These are phyloP conservation scores for Malassezia slooffiae DNA, from an alignment of 1,284 basidiomycete species.

Conservation along the genomic window DNA sequence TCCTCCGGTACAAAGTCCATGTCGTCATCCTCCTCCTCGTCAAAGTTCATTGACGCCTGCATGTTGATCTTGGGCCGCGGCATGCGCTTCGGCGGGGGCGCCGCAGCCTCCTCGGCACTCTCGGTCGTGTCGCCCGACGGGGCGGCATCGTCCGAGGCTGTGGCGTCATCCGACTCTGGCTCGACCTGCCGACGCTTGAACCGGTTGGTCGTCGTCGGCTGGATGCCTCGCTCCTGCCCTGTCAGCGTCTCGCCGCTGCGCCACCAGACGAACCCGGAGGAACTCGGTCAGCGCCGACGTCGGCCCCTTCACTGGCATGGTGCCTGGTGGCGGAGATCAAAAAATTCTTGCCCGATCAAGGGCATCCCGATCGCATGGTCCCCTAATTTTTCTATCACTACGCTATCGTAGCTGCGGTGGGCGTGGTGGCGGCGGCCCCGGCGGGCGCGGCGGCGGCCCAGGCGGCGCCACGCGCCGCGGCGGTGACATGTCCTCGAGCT, in stretches of 20 bases:
- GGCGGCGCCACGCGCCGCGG: no score
- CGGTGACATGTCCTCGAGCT: no score
- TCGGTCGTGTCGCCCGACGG: no score
- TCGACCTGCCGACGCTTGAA: slow-evolving; percentile 35
- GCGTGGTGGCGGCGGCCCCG: slow-evolving; percentile 5
- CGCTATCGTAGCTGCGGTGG: slow-evolving; percentile 7
- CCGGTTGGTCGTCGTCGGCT: slow-evolving; percentile 21
- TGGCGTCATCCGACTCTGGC: slow-evolving; percentile 3
- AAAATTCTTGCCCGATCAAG: no score
- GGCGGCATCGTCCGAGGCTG: no score
- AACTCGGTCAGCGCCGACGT: slow-evolving; percentile 85
- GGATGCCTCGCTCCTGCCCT: slow-evolving; percentile 5
- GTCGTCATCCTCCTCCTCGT: slow-evolving; percentile 58
- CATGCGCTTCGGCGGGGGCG: no score
- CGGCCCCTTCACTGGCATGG: slow-evolving; percentile 64
- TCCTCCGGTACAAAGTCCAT: no score
- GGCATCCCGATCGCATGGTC: no score
- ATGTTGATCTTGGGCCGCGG: slow-evolving; percentile 19
- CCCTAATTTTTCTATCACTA: no score
- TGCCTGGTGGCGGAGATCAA: no score
- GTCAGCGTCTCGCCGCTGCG: not conserved
- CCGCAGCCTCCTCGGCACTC: no score
- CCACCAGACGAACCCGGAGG: slow-evolving; percentile 56
- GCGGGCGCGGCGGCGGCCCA: not conserved
- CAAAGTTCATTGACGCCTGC: slow-evolving; percentile 47